Percentiles rank a stretch among this genome's conserved stretches.
phyloP scores from a whole-genome alignment of 2,329 filamentous ascomycete species.

The Zymoseptoria passerinii region DNA sequence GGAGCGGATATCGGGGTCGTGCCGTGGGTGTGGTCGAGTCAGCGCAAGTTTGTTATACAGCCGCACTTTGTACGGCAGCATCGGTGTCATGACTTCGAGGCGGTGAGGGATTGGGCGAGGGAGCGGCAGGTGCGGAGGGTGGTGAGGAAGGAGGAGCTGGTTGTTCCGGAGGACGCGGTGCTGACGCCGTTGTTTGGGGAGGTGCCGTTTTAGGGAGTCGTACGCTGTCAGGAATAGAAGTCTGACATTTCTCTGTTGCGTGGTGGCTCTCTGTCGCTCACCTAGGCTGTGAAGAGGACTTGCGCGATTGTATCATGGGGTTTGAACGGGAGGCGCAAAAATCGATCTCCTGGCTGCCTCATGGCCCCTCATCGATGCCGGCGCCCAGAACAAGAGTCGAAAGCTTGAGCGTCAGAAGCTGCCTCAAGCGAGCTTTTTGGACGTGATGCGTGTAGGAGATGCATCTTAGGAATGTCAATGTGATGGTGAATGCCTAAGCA shows the following conservation, averaged over 20 bases:
- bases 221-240: neutral
- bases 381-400: no score
- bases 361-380: no score
- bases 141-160: neutral
- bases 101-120: neutral
- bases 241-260: neutral
- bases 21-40: conserved; percentile 2
- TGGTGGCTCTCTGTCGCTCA: neutral
- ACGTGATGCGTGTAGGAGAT: no score
- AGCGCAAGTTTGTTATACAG: neutral
- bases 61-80: neutral
- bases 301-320: no score
- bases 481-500: no score
- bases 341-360: no score
- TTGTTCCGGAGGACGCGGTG: neutral
- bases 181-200: neutral
- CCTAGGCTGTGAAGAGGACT: no score
- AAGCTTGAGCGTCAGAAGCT: no score
- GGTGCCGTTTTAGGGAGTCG: neutral
- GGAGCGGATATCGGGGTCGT: conserved; percentile 1
- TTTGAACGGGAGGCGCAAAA: no score
- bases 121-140: neutral
- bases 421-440: no score
- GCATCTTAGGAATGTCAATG: no score
- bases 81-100: neutral